Base-by-base conservation (phyloP, 2,329 filamentous ascomycete genomes). In the Plectosphaerella plurivora region DNA sequence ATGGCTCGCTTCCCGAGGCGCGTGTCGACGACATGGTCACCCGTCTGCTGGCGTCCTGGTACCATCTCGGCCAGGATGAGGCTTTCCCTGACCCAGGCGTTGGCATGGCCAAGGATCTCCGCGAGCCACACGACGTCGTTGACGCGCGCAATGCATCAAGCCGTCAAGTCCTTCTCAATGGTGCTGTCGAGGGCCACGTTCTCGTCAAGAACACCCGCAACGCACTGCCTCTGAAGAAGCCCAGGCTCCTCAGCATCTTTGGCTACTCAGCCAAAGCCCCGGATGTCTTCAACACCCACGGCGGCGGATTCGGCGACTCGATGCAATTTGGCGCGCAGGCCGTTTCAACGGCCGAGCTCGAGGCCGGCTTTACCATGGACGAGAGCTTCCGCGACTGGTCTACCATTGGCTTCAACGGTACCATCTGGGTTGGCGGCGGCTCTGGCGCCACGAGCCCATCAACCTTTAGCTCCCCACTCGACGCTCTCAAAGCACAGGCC, bases 11-110 rank as follows among this genome's bases (percentile, higher is more conserved):
- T 0, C 88, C 89, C 0, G 71, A 91, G 50, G 81, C 85, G 6
- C 77, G 90, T 25, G 67, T 94, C 25, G 86, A 93, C 60, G 89
- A 95, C 63, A 93, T 93, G 88, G 86, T 81, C 1, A 86, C 87
- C 1, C 81, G 89, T 16, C 37, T 88, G 59, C 68, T 88, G 0
- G 79, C 82, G 1, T 73, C 80, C 0, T 84, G 80, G 77, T 84
- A 82, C 55, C 71, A 81, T 28, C 67, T 80, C 16, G 77, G 76
- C 1, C 81, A 84, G 58, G 68, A 78, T 45, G 76, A 68, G 59
- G 61, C 64, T 7, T 78, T 76, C 37, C 73, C 67, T 63, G 69
- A 47, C 64, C 81, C 60, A 15, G 79, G 67, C 53, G 60, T 77
- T 9, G 76, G 76, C 15, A 77, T 89, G 47, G 37, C 48, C 10